Conservation (phyloP, 2,329 filamentous ascomycete genomes). For the Aspergillus quadrilineatus region DNA sequence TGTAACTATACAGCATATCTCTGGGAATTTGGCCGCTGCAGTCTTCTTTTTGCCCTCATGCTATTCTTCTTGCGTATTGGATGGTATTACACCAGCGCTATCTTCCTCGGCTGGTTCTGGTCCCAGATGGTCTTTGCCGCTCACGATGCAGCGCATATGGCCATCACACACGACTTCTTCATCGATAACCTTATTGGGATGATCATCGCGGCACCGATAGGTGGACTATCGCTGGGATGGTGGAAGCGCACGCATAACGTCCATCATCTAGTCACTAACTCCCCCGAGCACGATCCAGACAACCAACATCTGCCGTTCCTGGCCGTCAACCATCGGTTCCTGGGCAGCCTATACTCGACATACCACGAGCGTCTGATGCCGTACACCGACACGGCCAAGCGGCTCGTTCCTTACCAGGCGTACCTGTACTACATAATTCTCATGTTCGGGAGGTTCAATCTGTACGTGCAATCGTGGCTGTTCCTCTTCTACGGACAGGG, state of each 20-base stretch:
- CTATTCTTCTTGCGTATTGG: conserved; percentile 53
- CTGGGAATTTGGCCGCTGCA: conserved; percentile 68
- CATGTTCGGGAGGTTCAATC: conserved; percentile 79
- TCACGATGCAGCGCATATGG: conserved; percentile 94
- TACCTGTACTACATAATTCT: conserved; percentile 83
- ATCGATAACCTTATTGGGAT: conserved; percentile 82
- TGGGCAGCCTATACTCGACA: conserved; percentile 68
- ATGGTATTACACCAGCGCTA: conserved; percentile 67
- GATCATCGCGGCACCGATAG: conserved; percentile 80
- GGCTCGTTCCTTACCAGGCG: conserved; percentile 69
- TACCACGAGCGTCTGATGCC: conserved; percentile 78
- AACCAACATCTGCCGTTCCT: conserved; percentile 88
- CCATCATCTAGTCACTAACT: conserved; percentile 93
- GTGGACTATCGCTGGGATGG: conserved; percentile 87
- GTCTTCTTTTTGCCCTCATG: conserved; percentile 56
- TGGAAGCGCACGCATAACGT: conserved; percentile 97
- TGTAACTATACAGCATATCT: conserved; percentile 77
- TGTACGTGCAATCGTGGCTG: conserved; percentile 78
- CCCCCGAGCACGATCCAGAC: conserved; percentile 90
- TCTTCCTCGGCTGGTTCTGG: conserved; percentile 80
- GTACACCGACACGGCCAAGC: conserved; percentile 54
- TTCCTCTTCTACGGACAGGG: conserved; percentile 70
- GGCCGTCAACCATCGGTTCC: conserved; percentile 79
- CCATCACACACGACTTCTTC: conserved; percentile 85
- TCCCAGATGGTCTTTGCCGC: conserved; percentile 89